A percentile compares a stretch with the other conserved stretches of the same genome.
phyloP scores from a whole-genome alignment of 495 filamentous ascomycete species.

The Baudoinia panamericana region DNA sequence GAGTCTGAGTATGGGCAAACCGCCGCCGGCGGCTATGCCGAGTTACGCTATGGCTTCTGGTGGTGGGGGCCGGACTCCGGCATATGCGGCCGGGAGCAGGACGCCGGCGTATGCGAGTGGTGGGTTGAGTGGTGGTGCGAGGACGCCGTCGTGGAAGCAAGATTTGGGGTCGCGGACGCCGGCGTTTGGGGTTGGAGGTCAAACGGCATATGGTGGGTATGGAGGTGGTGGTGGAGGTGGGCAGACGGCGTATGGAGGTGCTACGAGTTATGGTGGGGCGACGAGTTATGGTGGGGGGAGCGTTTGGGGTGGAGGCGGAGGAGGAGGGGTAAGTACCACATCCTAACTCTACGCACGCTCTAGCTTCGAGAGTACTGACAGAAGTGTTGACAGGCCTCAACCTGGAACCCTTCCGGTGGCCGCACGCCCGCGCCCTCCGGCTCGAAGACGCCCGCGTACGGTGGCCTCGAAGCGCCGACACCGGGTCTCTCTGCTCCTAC shows the following conservation, averaged over 20 bases:
- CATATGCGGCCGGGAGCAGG: slow-evolving; percentile 43
- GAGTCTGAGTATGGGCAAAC: slow-evolving; percentile 7
- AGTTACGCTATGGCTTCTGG: no score
- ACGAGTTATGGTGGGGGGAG: slow-evolving; percentile 19
- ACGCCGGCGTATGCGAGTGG: slow-evolving; percentile 48
- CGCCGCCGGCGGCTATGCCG: slow-evolving; percentile 9
- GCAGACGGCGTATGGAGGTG: slow-evolving; percentile 47
- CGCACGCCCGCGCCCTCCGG: slow-evolving; percentile 46
- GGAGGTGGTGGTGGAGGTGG: slow-evolving; percentile 28
- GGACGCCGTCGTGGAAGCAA: slow-evolving; percentile 65
- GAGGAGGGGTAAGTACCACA: slow-evolving; percentile 3
- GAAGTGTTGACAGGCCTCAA: slow-evolving; percentile 20
- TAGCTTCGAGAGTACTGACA: no score
- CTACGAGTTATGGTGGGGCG: slow-evolving; percentile 13
- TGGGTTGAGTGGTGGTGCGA: slow-evolving; percentile 30
- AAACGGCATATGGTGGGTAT: slow-evolving; percentile 19
- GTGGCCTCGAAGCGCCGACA: slow-evolving; percentile 19
- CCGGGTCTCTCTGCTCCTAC: slow-evolving; percentile 54
- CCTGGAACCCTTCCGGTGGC: slow-evolving; percentile 38
- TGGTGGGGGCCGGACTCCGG: slow-evolving; percentile 18
- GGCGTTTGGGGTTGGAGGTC: slow-evolving; percentile 6
- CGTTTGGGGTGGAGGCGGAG: slow-evolving; percentile 13
- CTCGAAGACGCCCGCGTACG: slow-evolving; percentile 40
- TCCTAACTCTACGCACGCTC: no score
- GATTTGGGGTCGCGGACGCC: slow-evolving; percentile 17